These are phyloP conservation scores for Tolypocladium inflatum DNA, from an alignment of 2,329 filamentous ascomycete species.

Conservation along the genomic window DNA sequence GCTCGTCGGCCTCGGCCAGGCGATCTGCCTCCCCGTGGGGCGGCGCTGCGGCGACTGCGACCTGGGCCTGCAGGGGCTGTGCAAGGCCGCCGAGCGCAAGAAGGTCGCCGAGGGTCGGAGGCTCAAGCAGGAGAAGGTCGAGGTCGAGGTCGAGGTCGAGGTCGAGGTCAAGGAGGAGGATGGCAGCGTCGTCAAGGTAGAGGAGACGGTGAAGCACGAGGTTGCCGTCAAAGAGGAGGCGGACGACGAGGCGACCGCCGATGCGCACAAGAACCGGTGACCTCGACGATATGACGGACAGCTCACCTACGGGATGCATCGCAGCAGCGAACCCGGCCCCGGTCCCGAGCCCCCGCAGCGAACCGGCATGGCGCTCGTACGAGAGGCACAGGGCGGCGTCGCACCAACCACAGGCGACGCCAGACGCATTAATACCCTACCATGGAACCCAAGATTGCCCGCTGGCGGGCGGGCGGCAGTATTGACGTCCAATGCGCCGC, in stretches of 20 bases:
- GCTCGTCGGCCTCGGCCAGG: slow-evolving; percentile 82
- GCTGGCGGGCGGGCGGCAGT: background rate
- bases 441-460: background rate
- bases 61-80: slow-evolving; percentile 66
- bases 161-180: slow-evolving; percentile 13
- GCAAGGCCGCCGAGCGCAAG: slow-evolving; percentile 58
- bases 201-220: slow-evolving; percentile 7
- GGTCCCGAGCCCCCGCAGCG: background rate
- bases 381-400: background rate
- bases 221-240: background rate
- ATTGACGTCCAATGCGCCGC: background rate
- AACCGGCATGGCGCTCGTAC: background rate
- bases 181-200: slow-evolving; percentile 15
- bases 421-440: slow-evolving; percentile 1
- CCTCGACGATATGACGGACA: background rate
- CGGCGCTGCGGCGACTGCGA: slow-evolving; percentile 79
- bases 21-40: slow-evolving; percentile 71
- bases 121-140: slow-evolving; percentile 19
- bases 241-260: background rate
- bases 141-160: background rate
- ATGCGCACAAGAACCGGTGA: background rate
- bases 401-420: background rate
- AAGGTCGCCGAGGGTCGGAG: slow-evolving; percentile 51
- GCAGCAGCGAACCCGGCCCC: background rate
- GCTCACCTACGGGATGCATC: background rate